Base-by-base conservation (phyloP, 805 yeast species). In the Kodamaea hsintzibuensis region DNA sequence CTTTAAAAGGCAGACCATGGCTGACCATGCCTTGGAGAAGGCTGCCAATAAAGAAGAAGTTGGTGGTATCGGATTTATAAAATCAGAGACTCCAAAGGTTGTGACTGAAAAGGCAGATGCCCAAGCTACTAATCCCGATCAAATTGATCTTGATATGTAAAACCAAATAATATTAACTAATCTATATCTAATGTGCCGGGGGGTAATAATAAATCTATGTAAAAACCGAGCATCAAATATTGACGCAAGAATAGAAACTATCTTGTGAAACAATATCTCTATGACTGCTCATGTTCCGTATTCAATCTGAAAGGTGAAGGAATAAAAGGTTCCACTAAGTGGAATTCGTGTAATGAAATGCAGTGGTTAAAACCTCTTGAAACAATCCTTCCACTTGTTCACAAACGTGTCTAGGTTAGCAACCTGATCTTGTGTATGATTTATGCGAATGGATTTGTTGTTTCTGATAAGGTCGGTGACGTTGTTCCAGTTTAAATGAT, bases 111-210 rank as follows among this genome's bases (percentile, higher is more conserved):
- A 43, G 12, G 50, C 50, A 2, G 49, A 42, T 6, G 42, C n/a
- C 9, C 38, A 37, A 27, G 38, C 52, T 0, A 47, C 51, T 0
- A 85, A 86, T 61, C 84, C 86, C 1, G 88, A 85, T 60, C 83
- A 80, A 43, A 83, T 86, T 43, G 88, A 83, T 18, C 60, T 86
- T 44, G 88, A 84, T 55, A 72, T 76, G 79, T 72, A 67, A 25
- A 19, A 9, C 37, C 19, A n/a, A 22, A 39, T 47, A 33, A 17
- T 10, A 16, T 18, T 12, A 14, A 30, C 35, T 9, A 30, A 30
- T 30, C 35, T 30, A 30, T 30, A 30, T 30, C 35, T 30, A 30
- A 30, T 30, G 35, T 30, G 35, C 35, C 35, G 35, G 35, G 35
- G 6, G 13, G 35, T 30, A 9, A 9, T 22, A 22, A 22, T 22